phyloP scores from a whole-genome alignment of 2,329 filamentous ascomycete species.

The Tolypocladium nubicola region DNA sequence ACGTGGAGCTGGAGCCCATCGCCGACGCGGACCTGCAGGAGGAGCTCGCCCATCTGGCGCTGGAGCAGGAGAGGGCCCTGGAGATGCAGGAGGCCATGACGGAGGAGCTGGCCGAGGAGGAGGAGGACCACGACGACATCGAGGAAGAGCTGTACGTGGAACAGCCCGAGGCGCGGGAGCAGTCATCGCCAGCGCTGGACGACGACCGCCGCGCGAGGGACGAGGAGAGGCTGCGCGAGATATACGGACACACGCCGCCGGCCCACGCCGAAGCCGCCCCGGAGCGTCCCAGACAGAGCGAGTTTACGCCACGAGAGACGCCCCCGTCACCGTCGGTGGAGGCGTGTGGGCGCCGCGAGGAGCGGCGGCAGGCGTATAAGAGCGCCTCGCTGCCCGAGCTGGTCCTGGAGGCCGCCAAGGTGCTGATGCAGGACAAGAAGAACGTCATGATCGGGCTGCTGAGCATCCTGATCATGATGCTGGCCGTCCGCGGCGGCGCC shows the following conservation, averaged over 20 bases:
- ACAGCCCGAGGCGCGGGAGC: slow-evolving; percentile 1
- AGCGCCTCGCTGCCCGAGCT: slow-evolving; percentile 42
- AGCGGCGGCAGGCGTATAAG: slow-evolving; percentile 20
- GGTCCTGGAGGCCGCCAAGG: slow-evolving; percentile 39
- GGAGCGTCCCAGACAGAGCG: slow-evolving; percentile 4
- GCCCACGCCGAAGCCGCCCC: slow-evolving; percentile 6
- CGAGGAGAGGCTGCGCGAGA: slow-evolving; percentile 42
- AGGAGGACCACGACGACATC: slow-evolving; percentile 8
- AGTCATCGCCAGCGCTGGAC: slow-evolving; percentile 8
- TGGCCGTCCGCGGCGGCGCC: slow-evolving; percentile 28
- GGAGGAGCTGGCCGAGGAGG: slow-evolving; percentile 14
- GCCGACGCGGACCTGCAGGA: slow-evolving; percentile 48
- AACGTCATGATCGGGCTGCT: slow-evolving; percentile 48
- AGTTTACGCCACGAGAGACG: slow-evolving; percentile 5
- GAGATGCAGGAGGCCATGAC: slow-evolving; percentile 12
- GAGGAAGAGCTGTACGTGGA: slow-evolving; percentile 4
- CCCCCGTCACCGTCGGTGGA: slow-evolving; percentile 10
- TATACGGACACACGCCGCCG: slow-evolving; percentile 32
- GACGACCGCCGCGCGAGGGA: slow-evolving; percentile 30
- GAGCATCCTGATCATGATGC: slow-evolving; percentile 39
- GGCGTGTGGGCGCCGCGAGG: slow-evolving; percentile 19
- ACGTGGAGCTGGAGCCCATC: slow-evolving; percentile 78
- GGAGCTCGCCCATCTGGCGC: slow-evolving; percentile 47
- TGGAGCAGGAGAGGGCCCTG: slow-evolving; percentile 30
- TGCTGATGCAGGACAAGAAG: slow-evolving; percentile 46